These are phyloP conservation scores for Annulohypoxylon nitens DNA, from an alignment of 495 filamentous ascomycete genomes.

Conservation along the genomic window DNA sequence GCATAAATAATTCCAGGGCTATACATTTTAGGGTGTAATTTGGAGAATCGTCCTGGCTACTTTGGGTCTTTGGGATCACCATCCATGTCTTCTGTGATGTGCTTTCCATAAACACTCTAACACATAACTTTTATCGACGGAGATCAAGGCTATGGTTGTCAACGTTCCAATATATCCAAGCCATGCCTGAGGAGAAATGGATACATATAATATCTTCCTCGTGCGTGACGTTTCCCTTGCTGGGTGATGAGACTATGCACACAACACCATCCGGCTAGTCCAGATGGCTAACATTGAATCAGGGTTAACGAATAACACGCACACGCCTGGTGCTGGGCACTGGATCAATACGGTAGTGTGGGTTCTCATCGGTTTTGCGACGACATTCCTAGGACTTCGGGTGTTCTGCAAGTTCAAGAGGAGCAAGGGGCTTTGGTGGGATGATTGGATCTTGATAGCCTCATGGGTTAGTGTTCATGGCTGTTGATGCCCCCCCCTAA, in stretches of 20 bases:
- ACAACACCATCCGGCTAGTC: background rate
- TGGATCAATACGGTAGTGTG: slow-evolving; percentile 47
- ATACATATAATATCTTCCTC: background rate
- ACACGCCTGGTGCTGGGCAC: slow-evolving; percentile 37
- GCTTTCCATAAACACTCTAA: slow-evolving; percentile 9
- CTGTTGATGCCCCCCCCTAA: background rate
- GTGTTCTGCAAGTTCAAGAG: slow-evolving; percentile 49
- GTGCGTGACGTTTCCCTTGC: background rate
- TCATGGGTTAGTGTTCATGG: slow-evolving; percentile 49
- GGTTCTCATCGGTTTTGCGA: slow-evolving; percentile 46
- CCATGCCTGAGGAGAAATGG: background rate
- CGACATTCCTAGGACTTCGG: slow-evolving; percentile 50
- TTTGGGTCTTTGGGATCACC: slow-evolving; percentile 14
- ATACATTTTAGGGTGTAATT: background rate
- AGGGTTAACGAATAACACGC: background rate
- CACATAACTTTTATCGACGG: slow-evolving; percentile 1
- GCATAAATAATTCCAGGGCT: background rate
- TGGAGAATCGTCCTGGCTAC: background rate
- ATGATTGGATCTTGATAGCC: slow-evolving; percentile 52
- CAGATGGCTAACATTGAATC: slow-evolving; percentile 8
- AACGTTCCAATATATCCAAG: background rate
- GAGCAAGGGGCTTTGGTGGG: slow-evolving; percentile 50
- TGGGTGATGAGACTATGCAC: background rate
- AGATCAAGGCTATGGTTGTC: background rate
- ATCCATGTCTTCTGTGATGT: slow-evolving; percentile 26